A percentile compares a stretch with the other conserved stretches of the same genome.
Conservation (phyloP, 805 yeast species). For the Candida cerambycidarum region DNA sequence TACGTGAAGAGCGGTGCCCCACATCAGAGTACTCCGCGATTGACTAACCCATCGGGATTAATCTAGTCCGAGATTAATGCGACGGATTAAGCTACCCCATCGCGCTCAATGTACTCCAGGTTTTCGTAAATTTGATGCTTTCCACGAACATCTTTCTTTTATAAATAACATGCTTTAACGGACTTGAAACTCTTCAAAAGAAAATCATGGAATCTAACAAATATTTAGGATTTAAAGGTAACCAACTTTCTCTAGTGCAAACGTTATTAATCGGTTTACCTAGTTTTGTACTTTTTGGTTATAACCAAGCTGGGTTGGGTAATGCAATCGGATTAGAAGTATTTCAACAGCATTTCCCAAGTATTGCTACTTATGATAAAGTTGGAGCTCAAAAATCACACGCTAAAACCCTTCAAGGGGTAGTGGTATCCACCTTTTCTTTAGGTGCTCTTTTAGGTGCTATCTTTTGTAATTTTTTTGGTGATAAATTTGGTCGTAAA, state of each 20-base stretch:
- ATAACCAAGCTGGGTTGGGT: slow-evolving; percentile 7
- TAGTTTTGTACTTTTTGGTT: slow-evolving; percentile 8
- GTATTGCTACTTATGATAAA: slow-evolving; percentile 1
- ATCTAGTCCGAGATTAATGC: too few relatives aligned
- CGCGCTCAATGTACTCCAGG: too few relatives aligned
- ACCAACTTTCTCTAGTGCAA: slow-evolving; percentile 1
- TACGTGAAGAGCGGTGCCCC: too few relatives aligned
- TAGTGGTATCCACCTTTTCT: slow-evolving; percentile 5
- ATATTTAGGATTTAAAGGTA: slow-evolving; percentile 5
- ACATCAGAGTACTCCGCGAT: too few relatives aligned
- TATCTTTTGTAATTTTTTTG: slow-evolving; percentile 33
- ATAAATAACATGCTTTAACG: too few relatives aligned
- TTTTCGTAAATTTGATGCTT: too few relatives aligned
- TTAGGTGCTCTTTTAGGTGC: slow-evolving; percentile 9
- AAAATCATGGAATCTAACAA: background rate
- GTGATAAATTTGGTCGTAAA: slow-evolving; percentile 66
- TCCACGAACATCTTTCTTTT: background rate
- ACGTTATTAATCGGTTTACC: slow-evolving; percentile 7
- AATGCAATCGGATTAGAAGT: slow-evolving; percentile 1
- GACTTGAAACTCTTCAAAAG: too few relatives aligned
- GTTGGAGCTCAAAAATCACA: background rate
- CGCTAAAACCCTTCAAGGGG: slow-evolving; percentile 7
- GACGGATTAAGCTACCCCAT: too few relatives aligned
- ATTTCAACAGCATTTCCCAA: slow-evolving; percentile 8
- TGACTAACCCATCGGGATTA: too few relatives aligned